Conservation (phyloP, 2,329 filamentous ascomycete species). For the Dactylellina leptospora region DNA sequence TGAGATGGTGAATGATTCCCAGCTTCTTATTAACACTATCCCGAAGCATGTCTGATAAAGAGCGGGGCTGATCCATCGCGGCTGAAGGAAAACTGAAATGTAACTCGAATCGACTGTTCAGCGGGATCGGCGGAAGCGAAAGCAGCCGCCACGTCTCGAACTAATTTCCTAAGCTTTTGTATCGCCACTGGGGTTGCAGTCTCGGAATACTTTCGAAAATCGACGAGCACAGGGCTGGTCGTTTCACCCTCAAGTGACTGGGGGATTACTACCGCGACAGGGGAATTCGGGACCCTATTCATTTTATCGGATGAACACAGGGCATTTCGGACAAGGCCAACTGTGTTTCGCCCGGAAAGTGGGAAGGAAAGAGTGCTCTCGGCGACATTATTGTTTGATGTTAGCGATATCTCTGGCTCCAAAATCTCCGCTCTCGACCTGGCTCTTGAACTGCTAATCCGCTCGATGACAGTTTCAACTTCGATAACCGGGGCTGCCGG, state of each 20-base stretch:
- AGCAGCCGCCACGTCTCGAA: slow-evolving; percentile 2
- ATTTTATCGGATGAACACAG: not conserved
- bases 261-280: not conserved
- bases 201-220: not conserved
- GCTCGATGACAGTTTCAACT: not conserved
- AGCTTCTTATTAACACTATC: slow-evolving; percentile 9
- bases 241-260: not conserved
- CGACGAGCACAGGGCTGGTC: not conserved
- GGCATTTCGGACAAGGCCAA: not conserved
- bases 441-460: not conserved
- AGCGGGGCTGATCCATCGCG: not conserved
- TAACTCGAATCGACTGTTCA: slow-evolving; percentile 8
- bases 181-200: not conserved
- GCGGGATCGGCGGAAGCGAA: not conserved
- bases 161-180: slow-evolving; percentile 4
- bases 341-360: not conserved
- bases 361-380: not conserved
- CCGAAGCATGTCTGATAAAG: not conserved
- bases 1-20: slow-evolving; percentile 52
- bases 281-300: not conserved
- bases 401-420: not conserved
- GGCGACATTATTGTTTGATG: not conserved
- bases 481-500: not conserved
- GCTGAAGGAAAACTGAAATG: slow-evolving; percentile 9
- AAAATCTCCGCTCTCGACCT: not conserved